Evolutionary conservation across 129 eudicot species (phyloP), one percentile per base, ranked within the genome.

Genomic region (Glebionis coronaria): DNA sequence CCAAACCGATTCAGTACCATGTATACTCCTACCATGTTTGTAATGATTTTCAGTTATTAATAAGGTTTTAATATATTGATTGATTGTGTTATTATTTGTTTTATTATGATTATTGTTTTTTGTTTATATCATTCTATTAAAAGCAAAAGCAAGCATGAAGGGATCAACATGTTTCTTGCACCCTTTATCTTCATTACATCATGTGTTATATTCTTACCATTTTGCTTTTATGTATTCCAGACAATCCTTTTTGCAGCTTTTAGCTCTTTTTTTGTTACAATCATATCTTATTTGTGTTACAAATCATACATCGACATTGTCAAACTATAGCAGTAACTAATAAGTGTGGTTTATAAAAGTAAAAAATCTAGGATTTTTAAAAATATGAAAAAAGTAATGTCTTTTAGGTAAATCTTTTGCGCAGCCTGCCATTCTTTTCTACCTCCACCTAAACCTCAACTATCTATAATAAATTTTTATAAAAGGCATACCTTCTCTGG

Each of bases 111-210:
- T n/a, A n/a, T n/a, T n/a, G n/a, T n/a, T n/a, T n/a, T n/a, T n/a
- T n/a, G n/a, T n/a, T n/a, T n/a, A n/a, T n/a, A n/a, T n/a, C n/a
- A n/a, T n/a, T n/a, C n/a, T n/a, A n/a, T n/a, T n/a, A 76, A 76
- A 75, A 68, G 79, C 59, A 61, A 68, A 75, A 68, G 75, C 63
- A 27, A 15, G 64, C 64, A 59, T 60, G 65, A 60, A 60, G 47
- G 47, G 65, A 76, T 76, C 70, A n/a, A n/a, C n/a, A 68, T 76
- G 80, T 76, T 76, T 76, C 29, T 51, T 60, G 69, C 70, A 68
- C 80, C 50, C 70, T 76, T 76, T 76, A 62, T 76, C 75, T 76
- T 76, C 80, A 76, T 76, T 76, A 68, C 80, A 76, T 76, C 59
- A 50, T 44, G 50, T 29, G 52, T 76, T 61, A 5, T 68, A 69